A percentile compares a stretch with the other conserved stretches of the same genome.
phyloP scores from a whole-genome alignment of 148 eudicot species.

The Fagopyrum esculentum region DNA sequence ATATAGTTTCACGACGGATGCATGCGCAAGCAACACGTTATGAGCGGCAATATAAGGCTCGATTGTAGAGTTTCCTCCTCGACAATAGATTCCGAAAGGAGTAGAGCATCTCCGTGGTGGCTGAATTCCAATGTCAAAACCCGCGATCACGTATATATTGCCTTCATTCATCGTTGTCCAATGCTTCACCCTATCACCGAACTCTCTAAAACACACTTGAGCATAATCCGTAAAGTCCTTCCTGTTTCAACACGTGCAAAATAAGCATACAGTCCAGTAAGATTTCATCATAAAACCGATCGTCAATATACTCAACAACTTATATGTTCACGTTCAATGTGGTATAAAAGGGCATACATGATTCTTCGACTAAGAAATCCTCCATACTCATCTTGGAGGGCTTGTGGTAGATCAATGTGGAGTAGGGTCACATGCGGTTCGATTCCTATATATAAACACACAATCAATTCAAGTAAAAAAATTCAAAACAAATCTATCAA shows the following conservation, averaged over 20 bases:
- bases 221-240: constrained; percentile 53
- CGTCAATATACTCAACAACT: too few species aligned
- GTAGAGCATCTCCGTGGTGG: constrained; percentile 42
- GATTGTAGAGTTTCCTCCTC: constrained; percentile 36
- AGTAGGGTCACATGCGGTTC: constrained; percentile 60
- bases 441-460: constrained; percentile 34
- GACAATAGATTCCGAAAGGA: constrained; percentile 27
- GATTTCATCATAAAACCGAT: not conserved
- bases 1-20: constrained; percentile 42
- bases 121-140: constrained; percentile 27
- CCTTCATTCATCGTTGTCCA: constrained; percentile 61
- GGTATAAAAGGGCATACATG: constrained; percentile 27
- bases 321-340: not conserved
- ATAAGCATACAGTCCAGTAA: not conserved
- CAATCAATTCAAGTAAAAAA: not conserved
- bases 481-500: not conserved
- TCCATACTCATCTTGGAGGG: constrained; percentile 68
- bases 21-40: constrained; percentile 49
- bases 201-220: constrained; percentile 63
- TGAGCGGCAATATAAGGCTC: constrained; percentile 51
- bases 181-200: constrained; percentile 47
- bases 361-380: constrained; percentile 43
- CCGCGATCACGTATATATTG: constrained; percentile 29
- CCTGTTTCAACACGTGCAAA: constrained; percentile 20
- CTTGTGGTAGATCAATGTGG: constrained; percentile 53